Evolutionary conservation across 2,329 filamentous ascomycete species (phyloP), one percentile per base, ranked within the genome.

Genomic region (Cladorrhinum sp.): DNA sequence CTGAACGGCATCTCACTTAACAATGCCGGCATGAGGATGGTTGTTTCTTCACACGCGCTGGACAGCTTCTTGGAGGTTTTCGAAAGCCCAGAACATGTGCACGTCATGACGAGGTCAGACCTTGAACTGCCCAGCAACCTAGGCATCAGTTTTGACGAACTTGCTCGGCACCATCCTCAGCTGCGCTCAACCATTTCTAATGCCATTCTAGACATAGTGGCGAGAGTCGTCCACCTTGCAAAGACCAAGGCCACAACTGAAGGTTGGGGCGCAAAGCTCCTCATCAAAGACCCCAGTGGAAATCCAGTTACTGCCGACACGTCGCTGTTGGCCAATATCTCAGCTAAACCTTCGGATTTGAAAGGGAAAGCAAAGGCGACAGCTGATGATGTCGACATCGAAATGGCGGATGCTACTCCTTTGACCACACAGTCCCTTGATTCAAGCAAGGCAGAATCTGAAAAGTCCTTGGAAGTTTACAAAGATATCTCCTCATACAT

Each of bases 51-150:
- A 0, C 82, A 86, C 60, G 93, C 92, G 1, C 81, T 99, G 50
- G 88, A 93, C 59, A 90, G 86, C 67, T 98, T 93, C 72, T 89
- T 99, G 65, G 91, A 97, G 72, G 92, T 98, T n/a, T 99, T 99
- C 66, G 91, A 97, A 74, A 98, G 92, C 66, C 87, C 92, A 2
- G 83, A 86, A 16, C 96, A 99, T 74, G 86, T 99, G 60, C 91
- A 90, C 67, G 89, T 88, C 64, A 87, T 99, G 81, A 57, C 50
- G 20, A 86, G 91, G 64, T 79, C 81, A 38, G 93, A 96, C 65
- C 79, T 83, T 4, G 78, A 81, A 36, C 80, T 96, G 60, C 84
- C 93, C 9, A 84, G 83, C 27, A 85, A 86, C 41, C 83, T 99
- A 54, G 95, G 95, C 10, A 85, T 84, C 24, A 90, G 88, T 45